Percentiles rank a stretch among this genome's conserved stretches.
These are phyloP conservation scores for Solanum phureja DNA, from an alignment of 257 asterid genomes.

Conservation along the genomic window DNA sequence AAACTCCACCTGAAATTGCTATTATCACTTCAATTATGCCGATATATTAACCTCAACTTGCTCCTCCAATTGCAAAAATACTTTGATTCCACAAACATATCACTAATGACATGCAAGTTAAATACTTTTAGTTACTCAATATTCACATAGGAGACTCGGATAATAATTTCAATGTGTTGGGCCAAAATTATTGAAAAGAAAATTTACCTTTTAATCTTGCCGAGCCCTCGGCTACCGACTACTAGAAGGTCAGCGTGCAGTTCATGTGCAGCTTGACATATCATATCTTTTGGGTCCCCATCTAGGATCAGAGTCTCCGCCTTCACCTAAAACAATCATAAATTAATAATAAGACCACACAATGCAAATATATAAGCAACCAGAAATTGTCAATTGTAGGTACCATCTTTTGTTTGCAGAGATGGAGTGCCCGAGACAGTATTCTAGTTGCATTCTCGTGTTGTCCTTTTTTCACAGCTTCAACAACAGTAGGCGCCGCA, in stretches of 20 bases:
- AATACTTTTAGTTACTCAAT: background rate
- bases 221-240: slow-evolving; percentile 52
- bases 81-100: background rate
- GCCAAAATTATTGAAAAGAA: background rate
- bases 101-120: background rate
- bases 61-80: background rate
- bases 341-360: background rate
- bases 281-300: slow-evolving; percentile 49
- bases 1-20: background rate
- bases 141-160: background rate
- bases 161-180: background rate
- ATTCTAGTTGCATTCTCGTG: slow-evolving; percentile 16
- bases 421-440: slow-evolving; percentile 19
- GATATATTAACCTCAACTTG: background rate
- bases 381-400: background rate
- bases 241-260: slow-evolving; percentile 36
- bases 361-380: background rate
- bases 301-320: slow-evolving; percentile 20
- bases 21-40: background rate
- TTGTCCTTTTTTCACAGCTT: slow-evolving; percentile 20
- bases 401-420: slow-evolving; percentile 22
- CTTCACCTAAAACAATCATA: slow-evolving; percentile 15
- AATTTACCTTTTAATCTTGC: slow-evolving; percentile 40
- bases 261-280: slow-evolving; percentile 34
- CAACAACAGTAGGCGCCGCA: background rate